Base-by-base conservation (phyloP, 371 early-diverging fungal genomes). In the Mucor saturninus region DNA sequence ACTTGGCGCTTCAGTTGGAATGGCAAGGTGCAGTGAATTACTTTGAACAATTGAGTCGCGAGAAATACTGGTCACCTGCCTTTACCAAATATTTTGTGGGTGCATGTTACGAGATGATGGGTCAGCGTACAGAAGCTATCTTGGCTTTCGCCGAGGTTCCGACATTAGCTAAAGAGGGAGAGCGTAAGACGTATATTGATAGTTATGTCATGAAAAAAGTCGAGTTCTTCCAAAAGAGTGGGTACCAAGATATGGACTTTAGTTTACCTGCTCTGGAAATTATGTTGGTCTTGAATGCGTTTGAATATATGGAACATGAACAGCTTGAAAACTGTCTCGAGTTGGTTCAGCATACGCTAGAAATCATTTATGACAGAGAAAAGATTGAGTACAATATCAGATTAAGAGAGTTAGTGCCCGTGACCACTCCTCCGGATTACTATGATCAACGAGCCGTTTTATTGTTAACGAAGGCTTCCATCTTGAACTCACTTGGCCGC, bases 21-120 rank as follows among this genome's bases (percentile, higher is more conserved):
- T 89, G 87, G 87, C 71, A 68, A 8, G 65, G 65, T n/a, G 85
- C 86, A 1, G 70, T 64, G 1, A 48, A 21, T 1, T 76, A 73
- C 40, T 86, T 86, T 66, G 78, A 82, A 15, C 67, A 77, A 32
- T 68, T 89, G 13, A 72, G 73, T 30, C 67, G 73, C 28, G 81
- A 83, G 50, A 72, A 81, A 48, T 89, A 89, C 52, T 86, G 89
- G 84, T 86, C 86, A 11, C 80, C 76, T 9, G 83, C 83, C 1
- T 85, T 86, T 56, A 81, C 81, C 42, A 73, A 82, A 40, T 89
- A 86, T 59, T 79, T 86, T 61, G 80, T 79, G 15, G 89, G 86
- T 5, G 85, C 85, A 3, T 83, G 85, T 32, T 61, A 75, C 13
- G 85, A 83, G 50, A 83, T 81, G 62, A 50, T 75, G 31, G 86